A percentile compares a stretch with the other conserved stretches of the same genome.
phyloP scores from a whole-genome alignment of 1,284 basidiomycete genomes.

The Moesziomyces sp. region DNA sequence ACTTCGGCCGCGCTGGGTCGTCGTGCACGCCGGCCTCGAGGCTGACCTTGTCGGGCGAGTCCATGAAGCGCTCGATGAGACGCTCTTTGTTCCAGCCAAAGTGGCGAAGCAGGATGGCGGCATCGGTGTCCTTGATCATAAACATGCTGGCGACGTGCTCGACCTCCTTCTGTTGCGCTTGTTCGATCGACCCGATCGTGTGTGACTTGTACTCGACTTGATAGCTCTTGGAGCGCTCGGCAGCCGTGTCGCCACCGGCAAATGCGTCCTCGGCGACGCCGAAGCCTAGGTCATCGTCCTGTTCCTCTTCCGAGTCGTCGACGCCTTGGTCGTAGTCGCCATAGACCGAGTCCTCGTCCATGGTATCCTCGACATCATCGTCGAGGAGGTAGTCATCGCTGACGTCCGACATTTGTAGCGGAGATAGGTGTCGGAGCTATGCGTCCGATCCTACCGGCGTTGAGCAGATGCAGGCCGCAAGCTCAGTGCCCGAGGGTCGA shows the following conservation, averaged over 20 bases:
- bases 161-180: conserved; percentile 60
- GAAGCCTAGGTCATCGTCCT: conserved; percentile 46
- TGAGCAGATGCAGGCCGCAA: too few relatives aligned
- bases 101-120: conserved; percentile 83
- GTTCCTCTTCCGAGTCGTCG: conserved; percentile 34
- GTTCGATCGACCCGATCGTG: conserved; percentile 47
- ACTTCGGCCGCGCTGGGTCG: conserved; percentile 49
- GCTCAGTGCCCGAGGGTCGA: too few relatives aligned
- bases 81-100: conserved; percentile 96
- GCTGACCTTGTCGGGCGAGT: conserved; percentile 57
- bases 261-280: conserved; percentile 51
- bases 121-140: conserved; percentile 68
- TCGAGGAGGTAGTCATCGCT: conserved; percentile 50
- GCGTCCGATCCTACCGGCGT: too few relatives aligned
- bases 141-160: conserved; percentile 66
- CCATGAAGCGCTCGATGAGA: conserved; percentile 72
- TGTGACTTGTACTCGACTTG: conserved; percentile 63
- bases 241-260: conserved; percentile 34
- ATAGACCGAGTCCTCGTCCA: conserved; percentile 62
- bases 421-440: too few relatives aligned
- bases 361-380: conserved; percentile 58
- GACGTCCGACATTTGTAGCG: conserved; percentile 43
- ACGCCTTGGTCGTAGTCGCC: conserved; percentile 42
- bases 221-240: conserved; percentile 56
- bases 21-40: conserved; percentile 63